These are phyloP conservation scores for Davidsoniella australis DNA, from an alignment of 2,329 filamentous ascomycete genomes.

Conservation along the genomic window DNA sequence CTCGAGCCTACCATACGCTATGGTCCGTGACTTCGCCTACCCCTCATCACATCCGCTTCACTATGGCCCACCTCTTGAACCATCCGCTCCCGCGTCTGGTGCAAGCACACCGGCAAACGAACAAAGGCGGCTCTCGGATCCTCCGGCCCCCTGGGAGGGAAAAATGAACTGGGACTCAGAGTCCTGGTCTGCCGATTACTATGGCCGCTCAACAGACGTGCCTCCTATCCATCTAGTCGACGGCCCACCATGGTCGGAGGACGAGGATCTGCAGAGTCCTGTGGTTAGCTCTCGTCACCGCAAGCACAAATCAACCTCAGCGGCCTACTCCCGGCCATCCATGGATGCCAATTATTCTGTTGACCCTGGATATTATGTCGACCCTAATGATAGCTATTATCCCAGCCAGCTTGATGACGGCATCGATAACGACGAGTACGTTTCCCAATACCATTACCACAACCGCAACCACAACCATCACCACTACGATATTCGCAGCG, in stretches of 20 bases:
- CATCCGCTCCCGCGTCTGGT: conserved; percentile 52
- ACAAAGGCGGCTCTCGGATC: conserved; percentile 64
- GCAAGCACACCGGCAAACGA: conserved; percentile 77
- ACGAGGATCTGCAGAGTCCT: conserved; percentile 85
- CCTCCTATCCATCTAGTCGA: conserved; percentile 73
- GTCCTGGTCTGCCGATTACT: conserved; percentile 33
- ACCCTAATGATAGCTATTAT: conserved; percentile 61
- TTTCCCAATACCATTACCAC: conserved; percentile 14
- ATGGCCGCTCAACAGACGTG: conserved; percentile 50
- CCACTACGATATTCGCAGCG: background rate
- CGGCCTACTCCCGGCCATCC: conserved; percentile 28
- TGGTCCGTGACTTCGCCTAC: conserved; percentile 94
- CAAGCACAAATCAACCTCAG: conserved; percentile 60
- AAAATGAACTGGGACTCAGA: conserved; percentile 38
- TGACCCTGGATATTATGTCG: conserved; percentile 52
- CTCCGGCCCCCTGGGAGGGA: conserved; percentile 58
- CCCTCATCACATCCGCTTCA: conserved; percentile 67
- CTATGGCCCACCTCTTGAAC: conserved; percentile 75
- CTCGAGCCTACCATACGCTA: conserved; percentile 72
- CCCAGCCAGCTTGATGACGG: conserved; percentile 51
- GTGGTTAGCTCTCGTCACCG: conserved; percentile 72
- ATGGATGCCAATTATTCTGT: conserved; percentile 34
- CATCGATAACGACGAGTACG: conserved; percentile 32
- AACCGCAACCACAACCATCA: background rate
- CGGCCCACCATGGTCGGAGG: conserved; percentile 85